Percentiles rank a stretch among this genome's conserved stretches.
Conservation (phyloP, 169 alveolate genomes). For the Plasmodium vivax region DNA sequence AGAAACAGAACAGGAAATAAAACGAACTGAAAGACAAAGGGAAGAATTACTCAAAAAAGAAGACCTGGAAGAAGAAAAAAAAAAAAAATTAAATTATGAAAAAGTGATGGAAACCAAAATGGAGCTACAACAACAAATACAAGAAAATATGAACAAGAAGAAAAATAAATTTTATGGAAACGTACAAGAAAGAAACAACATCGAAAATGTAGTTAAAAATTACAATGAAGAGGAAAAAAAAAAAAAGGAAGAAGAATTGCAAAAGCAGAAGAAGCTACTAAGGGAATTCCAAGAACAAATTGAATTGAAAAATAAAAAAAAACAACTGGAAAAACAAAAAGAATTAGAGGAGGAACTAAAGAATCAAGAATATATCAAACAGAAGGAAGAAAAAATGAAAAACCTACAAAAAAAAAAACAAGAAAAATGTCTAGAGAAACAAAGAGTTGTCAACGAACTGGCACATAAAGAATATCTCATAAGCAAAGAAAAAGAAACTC, state of each 20-base stretch:
- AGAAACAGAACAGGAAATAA: slow-evolving; percentile 19
- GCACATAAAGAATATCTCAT: slow-evolving; percentile 70
- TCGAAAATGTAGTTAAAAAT: slow-evolving; percentile 36
- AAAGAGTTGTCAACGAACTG: slow-evolving; percentile 68
- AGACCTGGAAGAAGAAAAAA: slow-evolving; percentile 33
- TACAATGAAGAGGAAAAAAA: slow-evolving; percentile 61
- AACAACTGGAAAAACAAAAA: slow-evolving; percentile 39
- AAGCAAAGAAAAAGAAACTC: slow-evolving; percentile 64
- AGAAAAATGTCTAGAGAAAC: slow-evolving; percentile 66
- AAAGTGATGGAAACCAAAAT: slow-evolving; percentile 66
- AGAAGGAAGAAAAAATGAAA: slow-evolving; percentile 59
- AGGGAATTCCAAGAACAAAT: slow-evolving; percentile 73
- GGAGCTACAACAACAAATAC: slow-evolving; percentile 61
- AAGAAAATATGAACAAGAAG: slow-evolving; percentile 56
- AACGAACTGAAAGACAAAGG: slow-evolving; percentile 27
- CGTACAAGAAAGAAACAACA: slow-evolving; percentile 34
- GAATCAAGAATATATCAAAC: slow-evolving; percentile 62
- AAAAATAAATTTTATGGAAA: slow-evolving; percentile 16
- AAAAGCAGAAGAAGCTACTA: slow-evolving; percentile 55
- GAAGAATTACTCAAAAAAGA: slow-evolving; percentile 40
- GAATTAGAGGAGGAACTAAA: slow-evolving; percentile 66
- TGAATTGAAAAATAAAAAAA: slow-evolving; percentile 65
- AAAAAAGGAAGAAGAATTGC: slow-evolving; percentile 59
- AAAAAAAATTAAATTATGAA: slow-evolving; percentile 30
- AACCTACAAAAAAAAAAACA: slow-evolving; percentile 15